A percentile compares a stretch with the other conserved stretches of the same genome.
phyloP scores from a whole-genome alignment of 345 rosid genomes.

The Euphorbia pulcherrima region DNA sequence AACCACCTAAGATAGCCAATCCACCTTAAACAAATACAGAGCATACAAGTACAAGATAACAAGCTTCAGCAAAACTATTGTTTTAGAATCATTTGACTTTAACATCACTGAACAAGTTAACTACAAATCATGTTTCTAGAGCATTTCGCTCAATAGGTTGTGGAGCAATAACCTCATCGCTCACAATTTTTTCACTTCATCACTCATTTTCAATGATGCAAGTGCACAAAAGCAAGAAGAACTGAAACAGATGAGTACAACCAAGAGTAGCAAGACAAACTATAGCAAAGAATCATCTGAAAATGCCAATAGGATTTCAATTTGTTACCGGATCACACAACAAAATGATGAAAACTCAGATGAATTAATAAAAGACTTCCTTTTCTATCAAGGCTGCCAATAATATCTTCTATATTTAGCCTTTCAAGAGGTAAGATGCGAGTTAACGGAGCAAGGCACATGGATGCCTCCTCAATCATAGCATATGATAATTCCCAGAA shows the following conservation, averaged over 20 bases:
- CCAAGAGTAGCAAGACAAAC: neutral
- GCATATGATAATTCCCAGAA: neutral
- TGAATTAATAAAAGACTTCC: neutral
- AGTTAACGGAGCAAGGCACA: neutral
- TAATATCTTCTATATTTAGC: neutral
- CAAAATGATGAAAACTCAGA: neutral
- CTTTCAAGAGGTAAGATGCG: neutral
- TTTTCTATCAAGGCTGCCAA: neutral
- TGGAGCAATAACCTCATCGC: neutral
- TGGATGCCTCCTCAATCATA: neutral
- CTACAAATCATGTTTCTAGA: neutral
- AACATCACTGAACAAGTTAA: neutral
- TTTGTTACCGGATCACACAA: neutral
- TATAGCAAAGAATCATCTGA: neutral
- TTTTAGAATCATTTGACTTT: neutral
- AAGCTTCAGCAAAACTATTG: neutral
- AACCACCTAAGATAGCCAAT: neutral
- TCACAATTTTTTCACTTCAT: neutral
- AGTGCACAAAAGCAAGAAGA: neutral
- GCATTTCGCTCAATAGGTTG: neutral
- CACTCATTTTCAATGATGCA: neutral
- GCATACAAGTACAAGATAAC: neutral
- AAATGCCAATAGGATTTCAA: neutral
- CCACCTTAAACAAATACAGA: neutral
- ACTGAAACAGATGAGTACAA: neutral